phyloP scores from a whole-genome alignment of 495 filamentous ascomycete genomes.

The Trichocladium uniseriatum region DNA sequence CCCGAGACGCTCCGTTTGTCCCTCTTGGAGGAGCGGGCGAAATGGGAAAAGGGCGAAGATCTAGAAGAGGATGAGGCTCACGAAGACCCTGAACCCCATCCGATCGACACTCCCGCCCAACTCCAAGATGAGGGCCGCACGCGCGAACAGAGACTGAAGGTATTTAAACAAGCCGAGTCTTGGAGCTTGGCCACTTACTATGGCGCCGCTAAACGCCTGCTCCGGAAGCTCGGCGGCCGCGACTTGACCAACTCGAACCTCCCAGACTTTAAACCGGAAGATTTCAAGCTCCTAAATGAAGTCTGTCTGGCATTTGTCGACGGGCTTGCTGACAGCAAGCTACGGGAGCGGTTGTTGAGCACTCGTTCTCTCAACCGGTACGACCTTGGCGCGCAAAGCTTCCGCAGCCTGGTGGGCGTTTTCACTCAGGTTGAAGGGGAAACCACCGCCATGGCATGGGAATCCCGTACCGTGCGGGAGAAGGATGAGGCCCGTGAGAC shows the following conservation, averaged over 20 bases:
- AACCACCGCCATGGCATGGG: slow-evolving; percentile 35
- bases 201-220: slow-evolving; percentile 33
- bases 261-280: slow-evolving; percentile 25
- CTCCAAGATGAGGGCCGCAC: background rate
- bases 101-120: slow-evolving; percentile 8
- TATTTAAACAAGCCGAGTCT: slow-evolving; percentile 27
- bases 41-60: slow-evolving; percentile 48
- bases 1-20: slow-evolving; percentile 39
- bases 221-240: slow-evolving; percentile 37
- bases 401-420: slow-evolving; percentile 38
- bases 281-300: slow-evolving; percentile 36
- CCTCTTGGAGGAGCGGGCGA: slow-evolving; percentile 47
- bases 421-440: slow-evolving; percentile 45
- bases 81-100: slow-evolving; percentile 21
- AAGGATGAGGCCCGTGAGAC: slow-evolving; percentile 25
- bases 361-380: slow-evolving; percentile 31
- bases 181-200: slow-evolving; percentile 35
- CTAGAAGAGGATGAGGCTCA: slow-evolving; percentile 36
- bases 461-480: slow-evolving; percentile 29
- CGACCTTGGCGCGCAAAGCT: slow-evolving; percentile 17
- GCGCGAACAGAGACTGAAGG: slow-evolving; percentile 24
- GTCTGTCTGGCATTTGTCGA: slow-evolving; percentile 40
- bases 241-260: slow-evolving; percentile 37
- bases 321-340: slow-evolving; percentile 35
- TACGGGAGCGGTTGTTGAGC: slow-evolving; percentile 30